A percentile compares a stretch with the other conserved stretches of the same genome.
phyloP scores from a whole-genome alignment of 495 filamentous ascomycete genomes.

The Xylaria intraflava region DNA sequence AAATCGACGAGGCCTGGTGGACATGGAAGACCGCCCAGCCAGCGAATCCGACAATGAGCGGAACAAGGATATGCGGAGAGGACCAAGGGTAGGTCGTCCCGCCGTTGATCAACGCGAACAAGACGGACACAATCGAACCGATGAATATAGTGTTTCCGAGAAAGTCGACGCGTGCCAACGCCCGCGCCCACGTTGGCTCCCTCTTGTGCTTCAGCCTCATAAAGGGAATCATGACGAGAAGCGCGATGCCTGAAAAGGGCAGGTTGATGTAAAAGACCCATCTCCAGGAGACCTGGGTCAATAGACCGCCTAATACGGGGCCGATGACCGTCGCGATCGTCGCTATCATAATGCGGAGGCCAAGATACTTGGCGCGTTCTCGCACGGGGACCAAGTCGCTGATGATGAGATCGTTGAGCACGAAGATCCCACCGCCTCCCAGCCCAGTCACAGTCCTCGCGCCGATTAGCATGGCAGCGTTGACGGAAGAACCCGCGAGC shows the following conservation, averaged over 20 bases:
- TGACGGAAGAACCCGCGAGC: conserved; percentile 56
- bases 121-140: background rate
- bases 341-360: background rate
- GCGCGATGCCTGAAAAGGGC: background rate
- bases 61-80: conserved; percentile 3
- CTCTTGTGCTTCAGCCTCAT: background rate
- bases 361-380: background rate
- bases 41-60: conserved; percentile 2
- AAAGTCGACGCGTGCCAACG: conserved; percentile 3
- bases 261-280: conserved; percentile 5
- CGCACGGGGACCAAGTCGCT: conserved; percentile 41
- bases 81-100: background rate
- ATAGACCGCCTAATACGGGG: conserved; percentile 1
- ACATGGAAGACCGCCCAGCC: conserved; percentile 1
- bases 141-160: conserved; percentile 3
- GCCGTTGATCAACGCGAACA: background rate
- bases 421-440: conserved; percentile 66
- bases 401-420: conserved; percentile 64
- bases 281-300: background rate
- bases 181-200: background rate
- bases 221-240: background rate
- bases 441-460: conserved; percentile 67
- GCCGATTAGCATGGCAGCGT: conserved; percentile 59
- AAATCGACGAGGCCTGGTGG: background rate
- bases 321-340: background rate